A percentile compares a stretch with the other conserved stretches of the same genome.
Evolutionary conservation across 2,329 filamentous ascomycete species (phyloP).

Genomic region (Pseudopithomyces chartarum): DNA sequence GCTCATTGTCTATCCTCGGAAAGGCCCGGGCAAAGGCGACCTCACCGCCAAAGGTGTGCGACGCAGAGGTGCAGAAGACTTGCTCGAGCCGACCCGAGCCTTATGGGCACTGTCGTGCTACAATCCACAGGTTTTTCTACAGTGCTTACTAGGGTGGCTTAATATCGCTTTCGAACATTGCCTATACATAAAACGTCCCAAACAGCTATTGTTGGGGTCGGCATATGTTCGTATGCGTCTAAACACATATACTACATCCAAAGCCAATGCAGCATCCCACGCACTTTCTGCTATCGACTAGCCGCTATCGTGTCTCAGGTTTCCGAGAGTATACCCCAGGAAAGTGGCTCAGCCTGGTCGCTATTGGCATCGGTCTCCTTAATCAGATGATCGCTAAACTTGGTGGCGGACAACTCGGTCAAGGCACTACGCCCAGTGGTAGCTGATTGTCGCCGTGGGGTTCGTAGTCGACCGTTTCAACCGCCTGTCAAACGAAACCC

Average conservation of each 20-base stretch:
- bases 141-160: neutral
- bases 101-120: slow-evolving; percentile 7
- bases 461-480: slow-evolving; percentile 26
- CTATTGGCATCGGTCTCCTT: slow-evolving; percentile 15
- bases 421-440: slow-evolving; percentile 30
- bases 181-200: slow-evolving; percentile 35
- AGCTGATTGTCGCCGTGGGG: slow-evolving; percentile 17
- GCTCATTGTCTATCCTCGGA: neutral
- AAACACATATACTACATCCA: neutral
- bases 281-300: slow-evolving; percentile 10
- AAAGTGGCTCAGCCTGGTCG: slow-evolving; percentile 24
- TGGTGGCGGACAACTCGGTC: slow-evolving; percentile 19
- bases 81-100: slow-evolving; percentile 4
- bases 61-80: slow-evolving; percentile 21
- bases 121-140: slow-evolving; percentile 3
- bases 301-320: slow-evolving; percentile 19
- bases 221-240: neutral
- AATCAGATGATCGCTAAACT: slow-evolving; percentile 40
- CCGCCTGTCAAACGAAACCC: slow-evolving; percentile 17
- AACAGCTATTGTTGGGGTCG: slow-evolving; percentile 11
- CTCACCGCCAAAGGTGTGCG: slow-evolving; percentile 42
- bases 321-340: slow-evolving; percentile 26
- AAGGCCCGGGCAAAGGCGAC: neutral
- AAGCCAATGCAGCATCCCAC: slow-evolving; percentile 4
- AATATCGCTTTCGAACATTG: slow-evolving; percentile 13